Evolutionary conservation across 441 rosid species (phyloP).

Genomic region (Gossypium trilobum): DNA sequence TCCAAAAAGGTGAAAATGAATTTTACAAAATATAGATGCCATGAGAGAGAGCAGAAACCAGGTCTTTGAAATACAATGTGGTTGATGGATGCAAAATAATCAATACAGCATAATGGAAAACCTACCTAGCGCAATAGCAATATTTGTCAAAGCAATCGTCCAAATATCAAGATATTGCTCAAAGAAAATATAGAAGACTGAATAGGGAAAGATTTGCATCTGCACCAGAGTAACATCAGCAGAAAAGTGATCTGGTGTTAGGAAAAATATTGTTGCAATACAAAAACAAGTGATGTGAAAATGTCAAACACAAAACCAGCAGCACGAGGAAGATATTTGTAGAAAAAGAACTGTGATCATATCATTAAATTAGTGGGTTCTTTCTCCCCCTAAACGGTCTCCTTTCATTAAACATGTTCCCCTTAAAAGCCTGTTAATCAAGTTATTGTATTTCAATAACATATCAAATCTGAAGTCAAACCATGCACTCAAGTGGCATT

Average conservation of each 20-base stretch:
- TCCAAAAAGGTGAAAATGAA: neutral
- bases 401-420: neutral
- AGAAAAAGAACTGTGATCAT: neutral
- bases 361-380: neutral
- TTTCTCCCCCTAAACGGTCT: neutral
- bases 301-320: neutral
- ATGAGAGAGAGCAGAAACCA: neutral
- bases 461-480: neutral
- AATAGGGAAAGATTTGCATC: constrained; percentile 64
- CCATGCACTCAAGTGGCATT: neutral
- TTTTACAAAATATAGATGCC: neutral
- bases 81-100: constrained; percentile 8
- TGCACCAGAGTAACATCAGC: constrained; percentile 30
- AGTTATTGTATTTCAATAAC: neutral
- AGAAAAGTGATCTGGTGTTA: neutral
- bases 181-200: constrained; percentile 70
- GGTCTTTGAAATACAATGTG: neutral
- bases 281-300: neutral
- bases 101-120: constrained; percentile 18
- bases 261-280: neutral
- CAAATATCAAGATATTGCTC: constrained; percentile 72
- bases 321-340: neutral
- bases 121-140: constrained; percentile 56
- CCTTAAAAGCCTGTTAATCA: neutral
- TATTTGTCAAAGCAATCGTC: constrained; percentile 51